phyloP scores from a whole-genome alignment of 225 moss, liverwort and hornwort species.

The Takakia lepidozioides region DNA sequence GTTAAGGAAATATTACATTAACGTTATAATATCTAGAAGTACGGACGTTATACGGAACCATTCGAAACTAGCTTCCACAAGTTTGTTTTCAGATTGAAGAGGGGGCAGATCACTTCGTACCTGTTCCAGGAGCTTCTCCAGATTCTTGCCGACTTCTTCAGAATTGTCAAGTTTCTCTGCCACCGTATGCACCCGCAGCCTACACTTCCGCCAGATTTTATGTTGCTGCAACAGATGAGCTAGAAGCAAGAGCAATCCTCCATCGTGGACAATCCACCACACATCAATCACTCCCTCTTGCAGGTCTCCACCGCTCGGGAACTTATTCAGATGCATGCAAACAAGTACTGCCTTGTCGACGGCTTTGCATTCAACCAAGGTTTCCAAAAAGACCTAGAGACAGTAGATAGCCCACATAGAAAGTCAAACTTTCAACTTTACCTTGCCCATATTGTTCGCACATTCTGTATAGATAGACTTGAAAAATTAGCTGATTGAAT shows the following conservation, averaged over 20 bases:
- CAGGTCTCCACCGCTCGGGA: conserved; percentile 61
- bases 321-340: conserved; percentile 83
- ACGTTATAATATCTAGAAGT: no score
- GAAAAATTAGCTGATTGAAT: no score
- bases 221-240: conserved; percentile 90
- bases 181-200: conserved; percentile 72
- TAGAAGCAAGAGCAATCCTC: conserved; percentile 83
- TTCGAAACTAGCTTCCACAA: no score
- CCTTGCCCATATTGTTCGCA: no score
- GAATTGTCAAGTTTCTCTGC: conserved; percentile 82
- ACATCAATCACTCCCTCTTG: conserved; percentile 92
- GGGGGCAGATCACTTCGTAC: no score
- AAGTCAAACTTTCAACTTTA: no score
- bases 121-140: conserved; percentile 61
- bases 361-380: conserved; percentile 77
- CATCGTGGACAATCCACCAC: conserved; percentile 99
- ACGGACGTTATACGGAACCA: no score
- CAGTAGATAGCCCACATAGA: no score
- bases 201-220: conserved; percentile 95
- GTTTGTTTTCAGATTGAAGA: no score
- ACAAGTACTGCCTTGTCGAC: conserved; percentile 83
- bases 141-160: conserved; percentile 54
- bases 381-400: conserved; percentile 68
- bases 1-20: no score
- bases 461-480: no score